These are phyloP conservation scores for Botrytis galanthina DNA, from an alignment of 2,329 filamentous ascomycete species.

Conservation along the genomic window DNA sequence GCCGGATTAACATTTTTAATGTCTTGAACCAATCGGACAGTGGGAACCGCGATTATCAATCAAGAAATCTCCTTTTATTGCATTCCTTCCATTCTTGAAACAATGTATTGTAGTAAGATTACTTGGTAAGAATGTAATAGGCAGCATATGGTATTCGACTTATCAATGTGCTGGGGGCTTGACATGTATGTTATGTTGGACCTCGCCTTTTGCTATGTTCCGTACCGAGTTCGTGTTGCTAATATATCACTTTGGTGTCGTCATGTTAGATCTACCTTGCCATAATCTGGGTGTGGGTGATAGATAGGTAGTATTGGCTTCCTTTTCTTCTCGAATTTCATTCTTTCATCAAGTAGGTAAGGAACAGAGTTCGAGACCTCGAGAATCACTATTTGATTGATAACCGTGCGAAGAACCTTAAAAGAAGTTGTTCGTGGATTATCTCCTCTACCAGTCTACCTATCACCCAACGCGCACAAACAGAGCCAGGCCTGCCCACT, in stretches of 20 bases:
- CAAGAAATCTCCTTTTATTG: neutral
- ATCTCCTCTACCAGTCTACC: neutral
- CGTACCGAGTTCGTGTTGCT: neutral
- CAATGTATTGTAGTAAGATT: neutral
- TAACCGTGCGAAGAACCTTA: neutral
- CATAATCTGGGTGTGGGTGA: no score
- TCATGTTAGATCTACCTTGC: neutral
- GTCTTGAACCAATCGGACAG: neutral
- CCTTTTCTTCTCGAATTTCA: neutral
- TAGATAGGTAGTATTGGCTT: neutral
- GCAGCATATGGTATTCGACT: neutral
- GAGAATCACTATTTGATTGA: neutral
- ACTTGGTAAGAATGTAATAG: neutral
- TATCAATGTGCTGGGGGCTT: neutral
- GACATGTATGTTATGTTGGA: neutral
- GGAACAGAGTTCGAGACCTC: neutral
- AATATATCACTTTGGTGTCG: neutral
- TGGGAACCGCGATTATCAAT: conserved; percentile 3
- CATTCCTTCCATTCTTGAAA: conserved; percentile 7
- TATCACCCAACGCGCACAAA: neutral
- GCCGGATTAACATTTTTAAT: neutral
- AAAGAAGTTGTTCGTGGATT: neutral
- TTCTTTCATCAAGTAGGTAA: neutral
- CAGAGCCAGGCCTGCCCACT: neutral
- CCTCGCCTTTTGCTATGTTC: neutral